phyloP scores from a whole-genome alignment of 805 yeast species.

The Hanseniaspora mollemarum region DNA sequence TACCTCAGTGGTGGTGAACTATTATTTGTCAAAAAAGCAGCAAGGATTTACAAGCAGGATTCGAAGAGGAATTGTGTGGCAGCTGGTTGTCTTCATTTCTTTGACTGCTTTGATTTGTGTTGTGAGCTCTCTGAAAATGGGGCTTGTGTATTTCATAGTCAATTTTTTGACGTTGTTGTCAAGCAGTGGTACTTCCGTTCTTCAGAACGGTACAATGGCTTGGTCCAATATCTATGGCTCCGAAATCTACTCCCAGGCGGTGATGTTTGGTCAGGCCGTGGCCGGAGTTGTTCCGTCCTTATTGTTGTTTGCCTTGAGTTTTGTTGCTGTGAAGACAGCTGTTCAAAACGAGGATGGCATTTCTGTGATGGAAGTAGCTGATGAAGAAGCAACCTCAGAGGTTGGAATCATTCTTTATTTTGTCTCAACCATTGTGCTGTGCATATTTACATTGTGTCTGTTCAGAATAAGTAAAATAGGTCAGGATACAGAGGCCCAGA shows the following conservation, averaged over 20 bases:
- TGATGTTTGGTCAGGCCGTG: conserved; percentile 88
- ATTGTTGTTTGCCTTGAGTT: conserved; percentile 39
- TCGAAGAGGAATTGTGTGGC: conserved; percentile 46
- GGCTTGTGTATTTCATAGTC: conserved; percentile 35
- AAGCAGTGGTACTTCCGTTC: conserved; percentile 64
- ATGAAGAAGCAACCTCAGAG: conserved; percentile 22
- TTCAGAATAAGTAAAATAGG: conserved; percentile 24
- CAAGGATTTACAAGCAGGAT: conserved; percentile 46
- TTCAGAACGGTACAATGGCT: conserved; percentile 88
- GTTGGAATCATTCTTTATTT: conserved; percentile 31
- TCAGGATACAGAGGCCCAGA: conserved; percentile 3
- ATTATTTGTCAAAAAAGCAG: conserved; percentile 56
- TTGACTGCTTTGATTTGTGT: conserved; percentile 40
- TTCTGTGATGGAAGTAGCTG: conserved; percentile 16
- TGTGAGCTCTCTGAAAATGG: conserved; percentile 19
- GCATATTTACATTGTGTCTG: conserved; percentile 22
- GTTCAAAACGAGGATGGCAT: conserved; percentile 19
- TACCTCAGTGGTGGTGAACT: conserved; percentile 48
- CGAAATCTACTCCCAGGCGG: conserved; percentile 63
- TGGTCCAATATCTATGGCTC: conserved; percentile 66
- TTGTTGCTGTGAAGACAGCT: conserved; percentile 18
- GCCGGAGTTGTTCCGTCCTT: conserved; percentile 87
- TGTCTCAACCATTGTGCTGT: conserved; percentile 26
- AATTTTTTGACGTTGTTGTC: conserved; percentile 55
- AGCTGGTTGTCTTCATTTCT: conserved; percentile 44